Evolutionary conservation across 2,329 filamentous ascomycete species (phyloP), one percentile per base, ranked within the genome.

Genomic region (Fusarium sp.): DNA sequence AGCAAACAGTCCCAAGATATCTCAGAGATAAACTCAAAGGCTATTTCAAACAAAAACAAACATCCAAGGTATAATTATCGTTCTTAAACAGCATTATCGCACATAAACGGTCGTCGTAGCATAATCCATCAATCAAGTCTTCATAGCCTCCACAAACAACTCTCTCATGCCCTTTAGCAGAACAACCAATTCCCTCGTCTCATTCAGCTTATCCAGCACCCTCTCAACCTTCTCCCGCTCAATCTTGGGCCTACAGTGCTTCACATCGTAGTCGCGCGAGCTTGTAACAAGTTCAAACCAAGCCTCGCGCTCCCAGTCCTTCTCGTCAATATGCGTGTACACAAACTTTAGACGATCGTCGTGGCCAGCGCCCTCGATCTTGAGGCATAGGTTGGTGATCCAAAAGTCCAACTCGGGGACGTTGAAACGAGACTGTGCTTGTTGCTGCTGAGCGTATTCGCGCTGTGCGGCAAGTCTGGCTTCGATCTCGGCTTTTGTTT

Each of bases 341-440:
- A 96, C 89, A 80, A 99, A 97, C 82, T 95, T 95, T 75, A 99
- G 86, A 31, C 93, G 88, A 82, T 98, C 95, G 70, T 93, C 91
- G 78, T 90, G 89, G 3, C 94, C 95, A 1, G 93, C 93, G 4
- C 95, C 95, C 79, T 98, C 95, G 78, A 99, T 97, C 68, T 92
- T 87, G 79, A 98, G 82, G 65, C 95, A 95, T 66, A 99, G 85
- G 79, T 95, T 96, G 60, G 92, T 92, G 80, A 97, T 93, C 96
- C 96, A 99, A 80, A 98, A 98, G 75, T 95, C 93, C 49, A 99
- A 87, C 84, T 99, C 96, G 0, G 96, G 96, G 46, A 93, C 89
- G 82, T 99, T 98, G 82, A 95, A 93, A 38, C 94, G 90, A 60
- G 93, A 90, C 83, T 98, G 95, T 4, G 92, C 89, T 77, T 97